Conservation (phyloP, 1,139 yeast genomes). For the Hyphopichia pseudoburtonii region DNA sequence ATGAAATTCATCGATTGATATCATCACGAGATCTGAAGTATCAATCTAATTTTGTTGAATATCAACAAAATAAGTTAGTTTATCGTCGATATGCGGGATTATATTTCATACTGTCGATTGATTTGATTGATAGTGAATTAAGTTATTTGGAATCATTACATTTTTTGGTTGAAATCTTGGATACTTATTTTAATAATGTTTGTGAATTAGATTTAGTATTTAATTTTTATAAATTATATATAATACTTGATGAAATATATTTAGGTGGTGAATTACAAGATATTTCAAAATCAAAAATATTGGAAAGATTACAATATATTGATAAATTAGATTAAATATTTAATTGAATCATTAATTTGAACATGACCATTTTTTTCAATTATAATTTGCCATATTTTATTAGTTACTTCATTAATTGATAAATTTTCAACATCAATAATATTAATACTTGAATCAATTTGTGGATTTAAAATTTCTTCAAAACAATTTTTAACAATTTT, state of each 20-base stretch:
- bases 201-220: constrained; percentile 91
- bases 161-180: constrained; percentile 84
- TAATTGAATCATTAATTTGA: constrained; percentile 15
- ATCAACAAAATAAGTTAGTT: constrained; percentile 70
- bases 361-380: constrained; percentile 11
- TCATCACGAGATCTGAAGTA: constrained; percentile 81
- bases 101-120: constrained; percentile 80
- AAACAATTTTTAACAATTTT: constrained; percentile 62
- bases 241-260: constrained; percentile 71
- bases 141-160: constrained; percentile 83
- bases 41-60: constrained; percentile 79
- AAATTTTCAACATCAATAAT: constrained; percentile 61
- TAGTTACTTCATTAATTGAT: constrained; percentile 56
- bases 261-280: constrained; percentile 80
- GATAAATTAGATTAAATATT: constrained; percentile 38
- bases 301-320: constrained; percentile 51
- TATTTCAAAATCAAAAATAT: constrained; percentile 58
- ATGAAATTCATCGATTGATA: constrained; percentile 78
- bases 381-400: constrained; percentile 27
- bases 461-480: constrained; percentile 40
- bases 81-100: constrained; percentile 92
- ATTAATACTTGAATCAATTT: constrained; percentile 33
- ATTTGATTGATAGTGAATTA: constrained; percentile 73
- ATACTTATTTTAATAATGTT: constrained; percentile 82
- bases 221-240: constrained; percentile 72